Base-by-base conservation (phyloP, 768 basidiomycete species). In the Russula foetens region DNA sequence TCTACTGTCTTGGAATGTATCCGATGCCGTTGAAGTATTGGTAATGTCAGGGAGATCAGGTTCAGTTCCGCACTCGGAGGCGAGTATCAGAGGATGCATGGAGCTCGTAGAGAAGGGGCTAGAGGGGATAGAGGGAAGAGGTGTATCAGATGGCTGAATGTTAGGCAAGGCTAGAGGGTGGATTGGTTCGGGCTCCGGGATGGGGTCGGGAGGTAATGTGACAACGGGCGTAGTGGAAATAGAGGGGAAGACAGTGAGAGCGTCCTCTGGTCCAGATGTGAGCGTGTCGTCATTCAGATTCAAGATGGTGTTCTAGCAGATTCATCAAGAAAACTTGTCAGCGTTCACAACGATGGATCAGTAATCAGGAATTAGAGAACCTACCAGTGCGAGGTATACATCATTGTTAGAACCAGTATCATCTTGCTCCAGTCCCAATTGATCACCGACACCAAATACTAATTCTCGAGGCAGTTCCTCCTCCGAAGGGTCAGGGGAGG, bases 291-390 rank as follows among this genome's bases (percentile, higher is more conserved):
- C 28, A 15, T 39, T 39, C 15, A n/a, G 44, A 33, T 35, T 14
- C 49, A 21, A 39, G 26, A 11, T 19, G 29, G 24, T 26, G 19
- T 44, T 12, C 56, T 63, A 21, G 39, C 23, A 21, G 12, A 29
- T 46, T 53, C 59, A 62, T 28, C 6, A n/a, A 17, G 8, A 47
- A 48, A 11, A 12, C 55, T 62, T 53, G 55, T 64, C 54, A 62
- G 59, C 54, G 54, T 64, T 62, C 51, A 56, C 55, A 64, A 56
- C 35, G 45, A 55, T 46, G 44, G 39, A 48, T 45, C 21, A 24
- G 12, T 24, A 28, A 23, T 35, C 52, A 29, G 48, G 15, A 41
- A 23, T 9, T 38, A 4, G 7, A 51, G 56, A 38, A 53, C 63
- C 41, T 53, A 63, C 63, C 59, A 63, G 17, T n/a, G 53, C 17